These are phyloP conservation scores for Begonia peltatifolia DNA, from an alignment of 306 rosid species.

Conservation along the genomic window DNA sequence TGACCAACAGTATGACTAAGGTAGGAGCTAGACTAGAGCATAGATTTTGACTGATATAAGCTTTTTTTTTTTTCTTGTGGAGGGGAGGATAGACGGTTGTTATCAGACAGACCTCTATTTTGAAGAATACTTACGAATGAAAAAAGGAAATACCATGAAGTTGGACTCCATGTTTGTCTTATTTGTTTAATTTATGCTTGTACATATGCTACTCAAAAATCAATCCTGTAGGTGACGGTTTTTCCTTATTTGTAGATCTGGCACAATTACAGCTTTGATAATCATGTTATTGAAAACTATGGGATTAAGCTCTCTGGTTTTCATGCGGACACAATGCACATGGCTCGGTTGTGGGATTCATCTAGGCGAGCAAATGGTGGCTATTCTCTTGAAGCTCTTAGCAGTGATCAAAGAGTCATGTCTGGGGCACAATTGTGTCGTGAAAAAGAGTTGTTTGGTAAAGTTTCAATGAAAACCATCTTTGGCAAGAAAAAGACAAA, in stretches of 20 bases:
- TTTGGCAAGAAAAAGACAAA: conserved; percentile 42
- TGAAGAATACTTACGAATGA: too few relatives aligned
- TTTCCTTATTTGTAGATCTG: conserved; percentile 51
- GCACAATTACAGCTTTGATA: conserved; percentile 97
- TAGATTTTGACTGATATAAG: too few relatives aligned
- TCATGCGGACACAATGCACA: conserved; percentile 96
- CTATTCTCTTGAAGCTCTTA: conserved; percentile 90
- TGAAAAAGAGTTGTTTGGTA: conserved; percentile 34
- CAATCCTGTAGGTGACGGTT: conserved; percentile 15
- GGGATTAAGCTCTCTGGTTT: conserved; percentile 85
- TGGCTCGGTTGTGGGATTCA: conserved; percentile 98
- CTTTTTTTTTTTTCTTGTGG: too few relatives aligned
- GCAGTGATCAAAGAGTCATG: conserved; percentile 59
- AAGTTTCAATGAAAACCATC: conserved; percentile 45
- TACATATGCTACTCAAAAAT: conserved; percentile 1
- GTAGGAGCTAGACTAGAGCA: too few relatives aligned
- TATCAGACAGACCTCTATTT: too few relatives aligned
- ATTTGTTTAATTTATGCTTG: too few relatives aligned
- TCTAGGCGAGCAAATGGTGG: conserved; percentile 73
- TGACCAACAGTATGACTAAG: too few relatives aligned
- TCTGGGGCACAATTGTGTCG: conserved; percentile 24
- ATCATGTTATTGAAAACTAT: conserved; percentile 81
- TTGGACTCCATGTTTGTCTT: too few relatives aligned
- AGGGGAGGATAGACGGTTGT: too few relatives aligned
- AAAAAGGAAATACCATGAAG: too few relatives aligned